These are phyloP conservation scores for Paraphoma chrysanthemicola DNA, from an alignment of 2,329 filamentous ascomycete species.

Conservation along the genomic window DNA sequence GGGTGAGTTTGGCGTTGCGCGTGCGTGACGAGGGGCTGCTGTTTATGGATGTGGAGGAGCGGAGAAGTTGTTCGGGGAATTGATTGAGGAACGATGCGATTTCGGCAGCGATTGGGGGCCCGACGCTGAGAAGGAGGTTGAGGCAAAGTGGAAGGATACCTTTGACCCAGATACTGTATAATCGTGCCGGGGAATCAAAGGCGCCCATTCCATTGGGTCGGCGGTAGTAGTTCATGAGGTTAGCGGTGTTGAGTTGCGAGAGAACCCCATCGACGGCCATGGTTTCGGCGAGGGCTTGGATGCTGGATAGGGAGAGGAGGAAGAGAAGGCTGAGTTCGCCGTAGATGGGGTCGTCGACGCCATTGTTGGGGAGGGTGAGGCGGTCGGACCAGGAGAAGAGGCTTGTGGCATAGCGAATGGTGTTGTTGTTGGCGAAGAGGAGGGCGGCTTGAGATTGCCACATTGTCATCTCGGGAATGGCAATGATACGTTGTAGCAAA, in stretches of 20 bases:
- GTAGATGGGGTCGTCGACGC: constrained; percentile 83
- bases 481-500: constrained; percentile 83
- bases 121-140: constrained; percentile 84
- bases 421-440: constrained; percentile 66
- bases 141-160: constrained; percentile 87
- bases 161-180: constrained; percentile 89
- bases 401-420: constrained; percentile 80
- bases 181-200: constrained; percentile 76
- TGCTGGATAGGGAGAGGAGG: constrained; percentile 82
- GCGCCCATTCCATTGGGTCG: constrained; percentile 73
- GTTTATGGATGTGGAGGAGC: constrained; percentile 77
- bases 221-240: constrained; percentile 78
- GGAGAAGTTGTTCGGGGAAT: constrained; percentile 78
- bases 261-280: constrained; percentile 88
- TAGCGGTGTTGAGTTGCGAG: constrained; percentile 78
- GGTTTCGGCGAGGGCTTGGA: constrained; percentile 84
- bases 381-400: constrained; percentile 95
- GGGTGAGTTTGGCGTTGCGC: constrained; percentile 65
- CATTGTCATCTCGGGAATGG: constrained; percentile 75
- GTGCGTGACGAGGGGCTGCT: constrained; percentile 39
- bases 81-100: constrained; percentile 87
- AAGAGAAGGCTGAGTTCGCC: constrained; percentile 91
- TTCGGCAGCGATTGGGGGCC: constrained; percentile 81
- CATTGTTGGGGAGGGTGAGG: constrained; percentile 63
- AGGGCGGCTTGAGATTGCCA: constrained; percentile 60